Conservation (phyloP, 2,329 filamentous ascomycete species). For the Westerdykella aurantiaca region DNA sequence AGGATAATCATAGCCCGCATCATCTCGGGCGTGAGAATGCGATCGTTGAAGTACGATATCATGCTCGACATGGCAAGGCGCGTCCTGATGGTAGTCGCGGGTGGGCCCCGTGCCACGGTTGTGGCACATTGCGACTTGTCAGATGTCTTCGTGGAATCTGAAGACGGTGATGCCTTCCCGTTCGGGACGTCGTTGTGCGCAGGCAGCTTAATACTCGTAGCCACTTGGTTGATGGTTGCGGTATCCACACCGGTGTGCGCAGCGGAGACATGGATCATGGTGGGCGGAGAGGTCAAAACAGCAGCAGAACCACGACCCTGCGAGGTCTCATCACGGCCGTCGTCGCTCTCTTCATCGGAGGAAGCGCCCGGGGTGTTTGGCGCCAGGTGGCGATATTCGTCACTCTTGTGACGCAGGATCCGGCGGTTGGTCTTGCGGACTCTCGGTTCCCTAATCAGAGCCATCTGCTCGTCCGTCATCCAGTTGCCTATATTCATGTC, state of each 20-base stretch:
- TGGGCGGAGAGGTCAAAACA: slow-evolving; percentile 29
- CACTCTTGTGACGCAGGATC: slow-evolving; percentile 76
- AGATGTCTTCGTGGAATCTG: background rate
- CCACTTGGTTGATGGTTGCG: slow-evolving; percentile 11
- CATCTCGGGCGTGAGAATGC: slow-evolving; percentile 92
- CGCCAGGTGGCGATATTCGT: slow-evolving; percentile 79
- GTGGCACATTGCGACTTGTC: slow-evolving; percentile 9
- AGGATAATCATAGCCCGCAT: slow-evolving; percentile 99
- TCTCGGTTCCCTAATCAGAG: slow-evolving; percentile 77
- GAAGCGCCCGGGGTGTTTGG: slow-evolving; percentile 75
- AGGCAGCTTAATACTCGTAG: slow-evolving; percentile 18
- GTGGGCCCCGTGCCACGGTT: slow-evolving; percentile 32
- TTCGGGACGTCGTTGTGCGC: slow-evolving; percentile 4
- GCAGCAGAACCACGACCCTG: slow-evolving; percentile 8
- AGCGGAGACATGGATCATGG: slow-evolving; percentile 35
- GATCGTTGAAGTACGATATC: slow-evolving; percentile 97
- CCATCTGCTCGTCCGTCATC: slow-evolving; percentile 99
- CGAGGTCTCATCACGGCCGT: slow-evolving; percentile 13
- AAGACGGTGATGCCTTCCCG: background rate
- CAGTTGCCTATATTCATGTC: slow-evolving; percentile 98
- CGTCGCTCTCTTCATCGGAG: slow-evolving; percentile 60
- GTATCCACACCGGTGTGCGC: slow-evolving; percentile 34
- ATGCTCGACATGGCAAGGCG: slow-evolving; percentile 93
- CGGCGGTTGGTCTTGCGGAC: slow-evolving; percentile 71
- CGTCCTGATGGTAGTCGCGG: slow-evolving; percentile 59